Evolutionary conservation across 768 basidiomycete genomes (phyloP), one percentile per base, ranked within the genome.

Genomic region (Macrolepiota fuliginosa): DNA sequence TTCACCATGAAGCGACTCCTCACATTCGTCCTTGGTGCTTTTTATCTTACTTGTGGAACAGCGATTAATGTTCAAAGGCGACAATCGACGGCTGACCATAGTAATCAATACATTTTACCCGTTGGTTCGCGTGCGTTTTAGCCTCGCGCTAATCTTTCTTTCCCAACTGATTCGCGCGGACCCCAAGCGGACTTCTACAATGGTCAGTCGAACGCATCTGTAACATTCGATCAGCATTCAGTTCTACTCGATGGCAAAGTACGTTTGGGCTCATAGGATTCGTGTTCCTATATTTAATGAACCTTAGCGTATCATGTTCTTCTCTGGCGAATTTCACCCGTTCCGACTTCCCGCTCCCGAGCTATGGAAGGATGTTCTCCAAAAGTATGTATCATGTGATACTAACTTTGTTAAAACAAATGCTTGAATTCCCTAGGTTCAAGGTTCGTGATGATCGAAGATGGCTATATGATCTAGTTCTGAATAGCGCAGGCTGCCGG

Each of bases 261-360:
- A 10, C 6, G 65, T 27, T 25, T 24, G 37, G 15, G 13, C 19
- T 3, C 17, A 22, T 35, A 9, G 36, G 11, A 10, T n/a, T 36
- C 19, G 3, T 11, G 19, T 9, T 49, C 24, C 22, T n/a, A 17
- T 11, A 15, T 19, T 54, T 4, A 54, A 54, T 22, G 1, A 15
- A 50, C 13, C 53, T 25, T 67, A 83, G 72, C 77, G 83, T 29
- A 63, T 81, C 27, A 81, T 84, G 74, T 70, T 83, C 36, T 81
- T 81, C 67, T 87, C 86, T 1, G 89, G 88, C 54, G 89, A 89
- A 68, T 87, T 89, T 69, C 89, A 89, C 64, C 79, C 86, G 2
- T 90, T 87, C 73, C 83, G 87, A 35, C 72, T 90, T 4, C 88
- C 86, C 4, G 81, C 85, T 4, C 85, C 86, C 27, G 81, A 81